phyloP scores from a whole-genome alignment of 306 rosid species.

The Trifolium subterraneum region DNA sequence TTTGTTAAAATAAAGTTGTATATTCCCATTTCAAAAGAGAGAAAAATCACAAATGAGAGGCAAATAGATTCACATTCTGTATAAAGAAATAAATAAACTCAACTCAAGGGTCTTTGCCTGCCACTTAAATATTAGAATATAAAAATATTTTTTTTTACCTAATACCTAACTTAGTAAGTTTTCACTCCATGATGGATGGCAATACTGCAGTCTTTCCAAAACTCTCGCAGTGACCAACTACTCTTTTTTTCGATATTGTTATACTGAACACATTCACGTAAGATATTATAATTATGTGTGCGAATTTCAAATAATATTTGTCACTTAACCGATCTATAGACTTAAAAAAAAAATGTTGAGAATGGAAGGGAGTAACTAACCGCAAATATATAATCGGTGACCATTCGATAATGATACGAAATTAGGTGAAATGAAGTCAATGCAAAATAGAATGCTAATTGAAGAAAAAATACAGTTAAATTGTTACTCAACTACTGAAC shows the following conservation, averaged over 20 bases:
- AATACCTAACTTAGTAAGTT: neutral
- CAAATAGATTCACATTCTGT: neutral
- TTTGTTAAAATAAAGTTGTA: neutral
- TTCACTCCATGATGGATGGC: neutral
- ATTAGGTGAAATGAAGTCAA: no score
- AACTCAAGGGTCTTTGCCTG: neutral
- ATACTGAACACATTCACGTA: no score
- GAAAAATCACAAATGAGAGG: neutral
- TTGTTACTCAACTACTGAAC: conserved; percentile 5
- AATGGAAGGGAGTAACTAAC: no score
- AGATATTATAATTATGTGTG: no score
- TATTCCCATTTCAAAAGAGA: neutral
- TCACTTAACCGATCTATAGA: no score
- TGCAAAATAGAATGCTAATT: no score
- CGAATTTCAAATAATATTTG: no score
- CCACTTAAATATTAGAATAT: neutral
- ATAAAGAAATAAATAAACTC: neutral
- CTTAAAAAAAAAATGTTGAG: no score
- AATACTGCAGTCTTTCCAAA: neutral
- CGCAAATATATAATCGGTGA: no score
- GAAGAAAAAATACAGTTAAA: neutral
- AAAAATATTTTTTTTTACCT: neutral
- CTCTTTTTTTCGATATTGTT: neutral
- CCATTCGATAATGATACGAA: no score
- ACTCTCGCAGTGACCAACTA: neutral